Evolutionary conservation across 2,329 filamentous ascomycete species (phyloP), one percentile per base, ranked within the genome.

Genomic region (Xylaria sp.): DNA sequence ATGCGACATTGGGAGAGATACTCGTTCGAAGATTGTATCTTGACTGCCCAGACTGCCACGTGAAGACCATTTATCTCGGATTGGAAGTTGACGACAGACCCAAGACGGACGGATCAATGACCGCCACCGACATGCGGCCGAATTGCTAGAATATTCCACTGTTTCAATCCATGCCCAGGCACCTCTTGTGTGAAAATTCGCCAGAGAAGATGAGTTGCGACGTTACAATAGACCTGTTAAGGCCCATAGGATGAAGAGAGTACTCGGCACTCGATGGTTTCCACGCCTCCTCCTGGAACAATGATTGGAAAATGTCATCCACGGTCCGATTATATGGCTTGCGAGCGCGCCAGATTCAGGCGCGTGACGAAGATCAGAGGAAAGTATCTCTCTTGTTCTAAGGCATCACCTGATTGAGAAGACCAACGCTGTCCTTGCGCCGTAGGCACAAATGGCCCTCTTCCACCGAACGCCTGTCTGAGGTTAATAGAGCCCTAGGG

Each of bases 191-290:
- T 18, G 41, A 23, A 34, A n/a, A 3, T 1, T 41, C 9, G 7
- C 15, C 18, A 5, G 20, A 8, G 37, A 7, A 10, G 18, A 8
- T 54, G 46, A n/a, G 25, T 39, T 55, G 65, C 37, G 57, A 65
- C 56, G 62, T 69, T 65, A 58, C 66, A 65, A 46, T 15, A 61
- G 31, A n/a, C 31, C 34, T 37, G 31, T 15, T 18, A 1, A 44
- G 23, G 37, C 23, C 10, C 3, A n/a, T 8, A n/a, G 34, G 28
- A 28, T 23, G 50, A 56, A 34, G 34, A 62, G 56, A 54, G 6
- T 23, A 31, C 20, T 65, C 20, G 12, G 41, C 20, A 15, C 4
- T 41, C 28, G 31, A 41, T 59, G 28, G 34, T 15, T 13, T 31
- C 48, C 31, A 6, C n/a, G 51, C 25, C 15, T 51, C 46, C 20